Base-by-base conservation (phyloP, 2,329 filamentous ascomycete species). In the Neofusicoccum cordaticola region DNA sequence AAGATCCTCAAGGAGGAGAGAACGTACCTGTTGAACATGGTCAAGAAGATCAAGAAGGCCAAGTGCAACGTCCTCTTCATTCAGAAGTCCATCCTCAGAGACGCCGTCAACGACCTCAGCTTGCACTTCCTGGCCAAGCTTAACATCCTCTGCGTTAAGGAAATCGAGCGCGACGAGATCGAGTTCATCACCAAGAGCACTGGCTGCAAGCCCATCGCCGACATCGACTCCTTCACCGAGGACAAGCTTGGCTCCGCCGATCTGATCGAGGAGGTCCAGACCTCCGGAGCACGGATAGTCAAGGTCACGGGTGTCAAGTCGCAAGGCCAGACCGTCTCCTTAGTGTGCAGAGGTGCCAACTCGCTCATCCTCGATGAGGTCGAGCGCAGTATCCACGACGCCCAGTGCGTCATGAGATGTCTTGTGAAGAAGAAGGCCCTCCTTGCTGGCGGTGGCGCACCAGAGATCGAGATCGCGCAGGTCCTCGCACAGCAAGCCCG, bases 11-110 rank as follows among this genome's bases (percentile, higher is more conserved):
- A 99, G 83, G 95, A 99, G 82, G 95, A 99, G 84, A 92, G 95
- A 71, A 91, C 95, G 71, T 99, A 99, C 81, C 87, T 99, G 69
- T 86, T 99, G 66, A 98, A 98, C 84, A 91, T 99, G 88, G 93
- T 96, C 76, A 98, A 99, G 87, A 99, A 98, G 86, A 99, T 99
- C 80, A 97, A 98, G 83, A 99, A 98, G 86, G 93, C 95, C 71
- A 99, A 98, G 84, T 99, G 95, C 83, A 99, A 99, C 74, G 95
- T 99, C 48, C 88, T 98, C 50, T 85, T 99, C 70, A 98, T 99
- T 71, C 95, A 99, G 77, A 99, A 99, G 82, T 98, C 94, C 13
- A 99, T 99, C 72, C 88, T 99, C 66, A 89, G 95, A 71, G 95
- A 99, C 74, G 95, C 95, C 41, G 93, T 99, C 78, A 99, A 99